A percentile compares a stretch with the other conserved stretches of the same genome.
Conservation (phyloP, 345 rosid species). For the Eucalyptus grandis region DNA sequence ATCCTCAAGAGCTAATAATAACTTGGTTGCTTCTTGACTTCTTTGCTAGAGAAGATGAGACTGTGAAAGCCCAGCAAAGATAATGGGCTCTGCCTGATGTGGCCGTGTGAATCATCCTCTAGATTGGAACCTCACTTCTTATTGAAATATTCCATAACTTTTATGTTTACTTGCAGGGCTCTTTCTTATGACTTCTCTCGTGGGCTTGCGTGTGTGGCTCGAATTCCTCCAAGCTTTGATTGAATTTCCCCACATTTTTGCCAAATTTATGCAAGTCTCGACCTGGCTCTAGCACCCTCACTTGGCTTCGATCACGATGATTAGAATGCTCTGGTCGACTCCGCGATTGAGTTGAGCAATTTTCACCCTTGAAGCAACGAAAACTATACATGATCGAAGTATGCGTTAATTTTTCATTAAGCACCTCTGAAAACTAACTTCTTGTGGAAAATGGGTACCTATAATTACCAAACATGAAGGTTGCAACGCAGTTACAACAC, state of each 20-base stretch:
- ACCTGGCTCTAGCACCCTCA: neutral
- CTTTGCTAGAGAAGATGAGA: neutral
- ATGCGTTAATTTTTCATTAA: accelerated
- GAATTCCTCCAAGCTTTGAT: neutral
- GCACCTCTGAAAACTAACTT: accelerated
- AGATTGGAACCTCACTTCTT: neutral
- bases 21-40: neutral
- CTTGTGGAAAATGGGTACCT: neutral
- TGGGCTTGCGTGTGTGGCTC: neutral
- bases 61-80: neutral
- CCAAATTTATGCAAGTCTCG: neutral
- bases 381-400: accelerated
- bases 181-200: neutral
- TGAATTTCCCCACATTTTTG: neutral
- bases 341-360: neutral
- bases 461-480: neutral
- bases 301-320: neutral
- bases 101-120: neutral
- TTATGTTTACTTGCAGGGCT: neutral
- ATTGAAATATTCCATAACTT: neutral
- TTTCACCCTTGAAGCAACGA: neutral
- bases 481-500: accelerated
- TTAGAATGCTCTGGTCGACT: neutral
- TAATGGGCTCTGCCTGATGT: neutral
- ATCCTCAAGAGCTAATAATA: accelerated